Percentiles rank a stretch among this genome's conserved stretches.
phyloP scores from a whole-genome alignment of 306 rosid genomes.

The Senna siamea region DNA sequence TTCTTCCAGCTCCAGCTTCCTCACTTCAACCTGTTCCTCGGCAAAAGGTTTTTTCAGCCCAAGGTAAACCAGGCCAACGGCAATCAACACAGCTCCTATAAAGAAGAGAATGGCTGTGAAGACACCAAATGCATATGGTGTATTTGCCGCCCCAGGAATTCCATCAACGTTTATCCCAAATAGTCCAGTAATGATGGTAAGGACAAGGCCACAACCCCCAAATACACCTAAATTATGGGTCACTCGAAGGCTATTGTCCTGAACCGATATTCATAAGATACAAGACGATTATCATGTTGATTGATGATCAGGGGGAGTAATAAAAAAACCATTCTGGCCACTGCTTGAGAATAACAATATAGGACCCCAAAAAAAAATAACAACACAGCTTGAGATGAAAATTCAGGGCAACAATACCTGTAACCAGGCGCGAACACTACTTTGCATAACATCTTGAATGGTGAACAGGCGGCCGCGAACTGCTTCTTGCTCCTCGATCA shows the following conservation, averaged over 20 bases:
- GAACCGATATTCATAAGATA: slow-evolving; percentile 37
- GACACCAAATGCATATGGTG: slow-evolving; percentile 88
- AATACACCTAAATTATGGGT: slow-evolving; percentile 85
- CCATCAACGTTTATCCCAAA: slow-evolving; percentile 97
- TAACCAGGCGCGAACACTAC: slow-evolving; percentile 93
- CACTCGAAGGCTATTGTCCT: slow-evolving; percentile 89
- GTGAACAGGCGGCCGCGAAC: slow-evolving; percentile 93
- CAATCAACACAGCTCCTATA: slow-evolving; percentile 60
- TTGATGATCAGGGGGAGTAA: neutral
- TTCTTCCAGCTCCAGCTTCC: slow-evolving; percentile 81
- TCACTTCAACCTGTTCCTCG: slow-evolving; percentile 67
- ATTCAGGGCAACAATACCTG: slow-evolving; percentile 56
- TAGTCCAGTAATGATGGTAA: slow-evolving; percentile 81
- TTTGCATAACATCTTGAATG: slow-evolving; percentile 96
- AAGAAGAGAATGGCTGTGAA: slow-evolving; percentile 64
- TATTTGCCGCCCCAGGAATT: slow-evolving; percentile 66
- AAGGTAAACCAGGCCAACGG: slow-evolving; percentile 68
- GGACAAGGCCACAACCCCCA: slow-evolving; percentile 85
- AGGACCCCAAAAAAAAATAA: no score
- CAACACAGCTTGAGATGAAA: neutral
- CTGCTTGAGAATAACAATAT: neutral
- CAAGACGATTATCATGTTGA: slow-evolving; percentile 28
- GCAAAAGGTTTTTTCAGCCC: slow-evolving; percentile 70
- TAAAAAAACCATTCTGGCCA: slow-evolving; percentile 14
- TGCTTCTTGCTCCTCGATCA: slow-evolving; percentile 99